Base-by-base conservation (phyloP, 768 basidiomycete genomes). In the Panaeolus papilionaceus region DNA sequence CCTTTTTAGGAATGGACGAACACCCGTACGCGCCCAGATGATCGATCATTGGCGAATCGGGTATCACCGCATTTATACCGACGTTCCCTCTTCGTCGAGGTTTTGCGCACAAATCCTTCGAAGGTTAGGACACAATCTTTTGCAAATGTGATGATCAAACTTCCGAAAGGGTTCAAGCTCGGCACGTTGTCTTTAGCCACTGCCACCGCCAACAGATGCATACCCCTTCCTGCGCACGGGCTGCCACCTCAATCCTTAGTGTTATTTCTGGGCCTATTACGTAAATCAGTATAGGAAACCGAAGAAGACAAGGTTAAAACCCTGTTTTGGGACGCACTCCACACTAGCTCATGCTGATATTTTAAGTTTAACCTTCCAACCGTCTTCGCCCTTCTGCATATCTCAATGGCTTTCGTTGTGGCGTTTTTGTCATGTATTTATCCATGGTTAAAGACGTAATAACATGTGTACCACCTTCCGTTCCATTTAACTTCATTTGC, bases 401-500 rank as follows among this genome's bases (percentile, higher is more conserved):
- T 4, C 16, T 37, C 26, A 28, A 14, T 16, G 14, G 26, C 14
- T 58, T 58, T 47, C 16, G 49, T 33, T 58, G 54, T 58, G 54
- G 54, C 54, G 26, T 33, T 58, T 58, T n/a, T 58, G 49, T 51
- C 49, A 51, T 33, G 49, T 51, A 26, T 28, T 23, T 28, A 58
- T 28, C 12, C 6, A 12, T 58, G 26, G 11, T 5, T 33, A 4
- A 58, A 37, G 33, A 58, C 54, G 54, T 58, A 28, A 37, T 33
- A 28, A 16, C 54, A 58, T 33, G 33, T 33, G 28, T 16, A 28
- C 54, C 37, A 4, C 37, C 14, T 12, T 16, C 12, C 33, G 14
- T 26, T 58, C 26, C 23, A 8, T 23, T 23, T 23, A 23, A 23
- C 23, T 1, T 51, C 20, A 9, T 28, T 28, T 2, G 8, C 20